phyloP scores from a whole-genome alignment of 306 rosid genomes.

The Acacia melanoxylon region DNA sequence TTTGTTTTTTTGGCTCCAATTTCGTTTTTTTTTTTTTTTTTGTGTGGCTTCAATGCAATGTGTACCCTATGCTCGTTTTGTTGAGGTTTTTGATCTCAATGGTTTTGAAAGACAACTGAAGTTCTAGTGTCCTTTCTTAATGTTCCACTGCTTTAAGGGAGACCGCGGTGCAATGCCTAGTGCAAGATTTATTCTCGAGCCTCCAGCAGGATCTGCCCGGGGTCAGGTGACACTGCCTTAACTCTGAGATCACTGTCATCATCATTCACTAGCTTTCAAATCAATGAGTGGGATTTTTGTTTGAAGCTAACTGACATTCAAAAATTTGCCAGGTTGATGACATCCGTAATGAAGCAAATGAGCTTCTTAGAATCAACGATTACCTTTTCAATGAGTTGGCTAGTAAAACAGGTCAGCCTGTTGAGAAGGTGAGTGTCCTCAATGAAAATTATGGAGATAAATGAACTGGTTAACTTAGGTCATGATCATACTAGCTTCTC shows the following conservation, averaged over 20 bases:
- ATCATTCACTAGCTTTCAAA: background rate
- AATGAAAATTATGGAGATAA: constrained; percentile 26
- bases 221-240: constrained; percentile 71
- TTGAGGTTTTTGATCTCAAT: constrained; percentile 14
- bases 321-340: constrained; percentile 75
- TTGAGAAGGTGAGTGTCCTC: constrained; percentile 71
- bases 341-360: constrained; percentile 82
- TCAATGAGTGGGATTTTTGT: constrained; percentile 18
- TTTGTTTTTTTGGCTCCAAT: background rate
- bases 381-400: constrained; percentile 77
- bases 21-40: constrained; percentile 18
- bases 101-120: constrained; percentile 20
- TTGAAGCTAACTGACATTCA: constrained; percentile 24
- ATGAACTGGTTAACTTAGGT: background rate
- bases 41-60: constrained; percentile 2
- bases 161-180: constrained; percentile 83
- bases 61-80: background rate
- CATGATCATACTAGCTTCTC: background rate
- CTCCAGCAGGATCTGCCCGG: constrained; percentile 95
- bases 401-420: constrained; percentile 78
- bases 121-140: constrained; percentile 14
- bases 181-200: constrained; percentile 72
- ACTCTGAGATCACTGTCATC: constrained; percentile 16
- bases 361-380: constrained; percentile 83
- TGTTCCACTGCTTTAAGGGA: constrained; percentile 54